These are phyloP conservation scores for Kodamaea arcana DNA, from an alignment of 1,139 yeast species.

Conservation along the genomic window DNA sequence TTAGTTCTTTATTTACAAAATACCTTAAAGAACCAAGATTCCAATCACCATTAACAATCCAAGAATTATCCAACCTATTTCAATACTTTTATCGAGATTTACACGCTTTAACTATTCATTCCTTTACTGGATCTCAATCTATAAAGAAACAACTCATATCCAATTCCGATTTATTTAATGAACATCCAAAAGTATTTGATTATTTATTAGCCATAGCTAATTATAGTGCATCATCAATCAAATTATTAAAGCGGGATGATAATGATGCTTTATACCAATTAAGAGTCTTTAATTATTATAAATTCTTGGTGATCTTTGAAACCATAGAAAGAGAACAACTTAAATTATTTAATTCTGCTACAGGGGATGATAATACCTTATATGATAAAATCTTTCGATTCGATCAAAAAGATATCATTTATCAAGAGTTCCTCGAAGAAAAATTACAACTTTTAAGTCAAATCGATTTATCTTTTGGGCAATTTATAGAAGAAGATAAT, in stretches of 20 bases:
- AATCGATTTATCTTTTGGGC: slow-evolving; percentile 25
- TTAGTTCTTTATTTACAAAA: slow-evolving; percentile 28
- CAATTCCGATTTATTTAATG: slow-evolving; percentile 24
- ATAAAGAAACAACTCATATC: slow-evolving; percentile 38
- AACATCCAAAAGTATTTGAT: slow-evolving; percentile 33
- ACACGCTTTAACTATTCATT: slow-evolving; percentile 29
- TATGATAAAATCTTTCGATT: slow-evolving; percentile 40
- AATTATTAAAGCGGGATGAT: slow-evolving; percentile 36
- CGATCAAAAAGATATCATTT: slow-evolving; percentile 36
- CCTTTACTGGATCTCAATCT: slow-evolving; percentile 38
- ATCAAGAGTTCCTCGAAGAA: slow-evolving; percentile 35
- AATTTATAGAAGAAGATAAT: slow-evolving; percentile 24
- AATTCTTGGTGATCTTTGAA: slow-evolving; percentile 31
- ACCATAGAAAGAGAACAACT: slow-evolving; percentile 34
- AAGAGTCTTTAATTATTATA: slow-evolving; percentile 40
- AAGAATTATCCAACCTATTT: slow-evolving; percentile 33
- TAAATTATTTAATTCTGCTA: slow-evolving; percentile 25
- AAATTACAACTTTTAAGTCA: slow-evolving; percentile 27
- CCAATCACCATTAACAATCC: slow-evolving; percentile 37
- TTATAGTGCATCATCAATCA: slow-evolving; percentile 37
- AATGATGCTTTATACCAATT: slow-evolving; percentile 35
- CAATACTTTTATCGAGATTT: slow-evolving; percentile 35
- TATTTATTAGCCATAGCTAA: slow-evolving; percentile 44
- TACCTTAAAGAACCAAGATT: slow-evolving; percentile 44
- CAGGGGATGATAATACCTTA: slow-evolving; percentile 26